phyloP scores from a whole-genome alignment of 1,139 yeast genomes.

The Pichia sp. region DNA sequence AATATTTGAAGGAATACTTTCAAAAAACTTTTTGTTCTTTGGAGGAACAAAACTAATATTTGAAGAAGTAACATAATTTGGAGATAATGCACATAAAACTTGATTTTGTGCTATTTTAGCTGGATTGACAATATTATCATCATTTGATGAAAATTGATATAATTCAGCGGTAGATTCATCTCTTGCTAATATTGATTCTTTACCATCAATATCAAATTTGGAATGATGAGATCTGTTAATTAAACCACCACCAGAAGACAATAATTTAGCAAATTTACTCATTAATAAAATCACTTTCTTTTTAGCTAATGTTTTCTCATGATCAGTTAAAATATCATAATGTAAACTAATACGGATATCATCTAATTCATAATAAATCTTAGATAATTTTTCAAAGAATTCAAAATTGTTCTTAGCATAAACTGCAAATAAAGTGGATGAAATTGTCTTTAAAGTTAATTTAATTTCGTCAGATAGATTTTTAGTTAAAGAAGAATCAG shows the following conservation, averaged over 20 bases:
- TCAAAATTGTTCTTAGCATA: slow-evolving; percentile 66
- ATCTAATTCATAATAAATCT: slow-evolving; percentile 54
- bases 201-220: slow-evolving; percentile 59
- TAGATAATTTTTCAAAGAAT: slow-evolving; percentile 49
- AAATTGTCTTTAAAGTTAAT: slow-evolving; percentile 50
- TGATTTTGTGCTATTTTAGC: slow-evolving; percentile 65
- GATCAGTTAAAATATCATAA: slow-evolving; percentile 50
- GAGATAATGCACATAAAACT: slow-evolving; percentile 63
- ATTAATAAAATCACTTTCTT: slow-evolving; percentile 57
- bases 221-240: slow-evolving; percentile 31
- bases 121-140: slow-evolving; percentile 32
- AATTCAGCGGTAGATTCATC: slow-evolving; percentile 59
- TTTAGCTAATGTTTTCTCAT: slow-evolving; percentile 51
- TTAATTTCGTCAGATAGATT: slow-evolving; percentile 51
- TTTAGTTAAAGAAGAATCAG: slow-evolving; percentile 38
- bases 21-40: slow-evolving; percentile 41
- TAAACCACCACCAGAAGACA: slow-evolving; percentile 38
- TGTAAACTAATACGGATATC: slow-evolving; percentile 56
- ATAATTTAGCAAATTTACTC: slow-evolving; percentile 61
- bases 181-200: slow-evolving; percentile 65
- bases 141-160: slow-evolving; percentile 36
- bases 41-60: slow-evolving; percentile 40
- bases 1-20: slow-evolving; percentile 65
- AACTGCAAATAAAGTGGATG: slow-evolving; percentile 61
- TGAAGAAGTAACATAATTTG: slow-evolving; percentile 55